phyloP scores from a whole-genome alignment of 2,329 filamentous ascomycete genomes.

The Stemphylium lycopersici region DNA sequence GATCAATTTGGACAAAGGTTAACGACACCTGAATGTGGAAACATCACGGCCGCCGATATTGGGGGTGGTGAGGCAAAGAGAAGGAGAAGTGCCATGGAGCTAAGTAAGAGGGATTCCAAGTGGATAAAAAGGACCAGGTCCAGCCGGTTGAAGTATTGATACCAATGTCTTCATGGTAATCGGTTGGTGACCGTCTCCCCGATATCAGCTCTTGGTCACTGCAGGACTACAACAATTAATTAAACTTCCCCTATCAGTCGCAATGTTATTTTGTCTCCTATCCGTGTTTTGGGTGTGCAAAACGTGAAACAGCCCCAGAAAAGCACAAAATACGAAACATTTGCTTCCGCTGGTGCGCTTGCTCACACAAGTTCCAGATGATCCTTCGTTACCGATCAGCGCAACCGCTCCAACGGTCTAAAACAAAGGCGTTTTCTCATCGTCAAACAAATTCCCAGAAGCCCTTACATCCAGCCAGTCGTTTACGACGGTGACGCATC shows the following conservation, averaged over 20 bases:
- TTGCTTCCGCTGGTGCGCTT: not conserved
- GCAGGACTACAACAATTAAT: no score
- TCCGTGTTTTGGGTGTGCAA: not conserved
- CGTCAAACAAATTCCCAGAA: no score
- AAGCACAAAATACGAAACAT: not conserved
- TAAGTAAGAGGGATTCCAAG: constrained; percentile 36
- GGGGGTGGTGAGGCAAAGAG: constrained; percentile 18
- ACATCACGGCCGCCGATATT: constrained; percentile 38
- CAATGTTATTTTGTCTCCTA: not conserved
- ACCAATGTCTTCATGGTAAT: not conserved
- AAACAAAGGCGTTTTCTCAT: not conserved
- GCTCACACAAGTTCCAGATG: not conserved
- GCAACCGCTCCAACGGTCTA: not conserved
- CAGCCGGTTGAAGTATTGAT: constrained; percentile 9
- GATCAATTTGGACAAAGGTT: constrained; percentile 66
- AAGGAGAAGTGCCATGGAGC: constrained; percentile 42
- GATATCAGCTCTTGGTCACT: no score
- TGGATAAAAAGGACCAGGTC: constrained; percentile 40
- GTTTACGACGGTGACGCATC: no score
- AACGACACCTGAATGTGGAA: constrained; percentile 57
- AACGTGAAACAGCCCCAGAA: not conserved
- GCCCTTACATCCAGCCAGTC: no score
- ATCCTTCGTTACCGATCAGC: not conserved
- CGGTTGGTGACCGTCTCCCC: no score
- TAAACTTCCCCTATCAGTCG: not conserved